These are phyloP conservation scores for Ceratocystis albifundus DNA, from an alignment of 2,329 filamentous ascomycete species.

Conservation along the genomic window DNA sequence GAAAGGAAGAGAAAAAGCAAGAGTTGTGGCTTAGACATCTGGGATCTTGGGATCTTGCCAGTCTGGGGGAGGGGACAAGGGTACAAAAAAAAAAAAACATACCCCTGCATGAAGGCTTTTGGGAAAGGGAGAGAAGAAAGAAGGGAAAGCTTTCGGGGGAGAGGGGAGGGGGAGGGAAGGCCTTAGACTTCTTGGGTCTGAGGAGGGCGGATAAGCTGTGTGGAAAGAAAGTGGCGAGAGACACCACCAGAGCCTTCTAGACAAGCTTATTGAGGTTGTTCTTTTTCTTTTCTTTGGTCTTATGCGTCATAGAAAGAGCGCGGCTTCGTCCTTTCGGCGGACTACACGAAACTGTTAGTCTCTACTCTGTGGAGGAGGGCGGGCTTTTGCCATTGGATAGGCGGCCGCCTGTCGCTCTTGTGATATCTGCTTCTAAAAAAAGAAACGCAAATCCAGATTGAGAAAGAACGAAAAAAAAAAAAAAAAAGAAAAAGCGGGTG, in stretches of 20 bases:
- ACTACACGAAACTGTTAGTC: background rate
- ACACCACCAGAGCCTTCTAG: too few species aligned
- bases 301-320: too few species aligned
- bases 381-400: background rate
- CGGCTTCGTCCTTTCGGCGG: background rate
- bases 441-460: background rate
- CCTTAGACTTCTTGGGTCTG: background rate
- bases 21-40: conserved; percentile 4
- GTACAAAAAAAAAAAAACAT: too few species aligned
- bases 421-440: conserved; percentile 1
- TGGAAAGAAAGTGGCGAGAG: background rate
- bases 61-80: background rate
- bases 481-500: background rate
- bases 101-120: background rate
- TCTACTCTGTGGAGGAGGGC: background rate
- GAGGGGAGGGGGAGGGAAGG: too few species aligned
- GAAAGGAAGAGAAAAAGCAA: background rate
- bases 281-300: too few species aligned
- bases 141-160: background rate
- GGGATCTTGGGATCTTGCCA: background rate
- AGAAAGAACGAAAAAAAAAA: background rate
- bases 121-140: background rate
- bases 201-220: background rate
- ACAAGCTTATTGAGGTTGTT: too few species aligned
- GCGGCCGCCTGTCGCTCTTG: background rate